Conservation (phyloP, 1,284 basidiomycete genomes). For the Chalciporus piperatoides region DNA sequence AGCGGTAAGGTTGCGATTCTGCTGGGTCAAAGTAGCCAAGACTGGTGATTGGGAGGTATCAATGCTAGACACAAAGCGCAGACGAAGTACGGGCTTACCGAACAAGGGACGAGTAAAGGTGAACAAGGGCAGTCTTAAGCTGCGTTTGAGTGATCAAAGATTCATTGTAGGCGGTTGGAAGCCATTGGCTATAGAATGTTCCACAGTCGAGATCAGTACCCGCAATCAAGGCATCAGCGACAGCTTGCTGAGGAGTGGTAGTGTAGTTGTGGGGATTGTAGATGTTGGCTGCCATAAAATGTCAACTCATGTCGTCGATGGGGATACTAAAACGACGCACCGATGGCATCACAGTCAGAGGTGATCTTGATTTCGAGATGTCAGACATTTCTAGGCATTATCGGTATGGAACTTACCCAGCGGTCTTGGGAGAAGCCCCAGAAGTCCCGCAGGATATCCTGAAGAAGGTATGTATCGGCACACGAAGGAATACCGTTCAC, state of each 20-base stretch:
- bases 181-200: conserved; percentile 41
- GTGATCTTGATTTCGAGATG: conserved; percentile 5
- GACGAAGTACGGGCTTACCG: conserved; percentile 33
- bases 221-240: conserved; percentile 48
- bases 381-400: neutral
- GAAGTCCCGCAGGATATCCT: conserved; percentile 47
- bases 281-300: conserved; percentile 42
- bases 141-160: conserved; percentile 43
- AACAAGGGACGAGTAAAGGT: conserved; percentile 51
- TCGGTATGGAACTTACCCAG: conserved; percentile 42
- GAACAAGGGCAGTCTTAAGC: conserved; percentile 41
- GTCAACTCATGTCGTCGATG: neutral
- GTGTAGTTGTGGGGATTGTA: conserved; percentile 48
- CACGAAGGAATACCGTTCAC: conserved; percentile 57
- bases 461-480: conserved; percentile 49
- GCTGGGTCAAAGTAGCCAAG: conserved; percentile 56
- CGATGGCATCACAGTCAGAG: conserved; percentile 37
- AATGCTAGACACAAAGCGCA: neutral
- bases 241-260: conserved; percentile 40
- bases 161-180: conserved; percentile 46
- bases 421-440: conserved; percentile 49
- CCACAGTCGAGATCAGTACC: conserved; percentile 58
- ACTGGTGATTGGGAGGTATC: conserved; percentile 24
- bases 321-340: neutral
- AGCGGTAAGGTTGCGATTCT: conserved; percentile 46